Percentiles rank a stretch among this genome's conserved stretches.
Evolutionary conservation across 331 rosid species (phyloP).

Genomic region (Saraca asoca): DNA sequence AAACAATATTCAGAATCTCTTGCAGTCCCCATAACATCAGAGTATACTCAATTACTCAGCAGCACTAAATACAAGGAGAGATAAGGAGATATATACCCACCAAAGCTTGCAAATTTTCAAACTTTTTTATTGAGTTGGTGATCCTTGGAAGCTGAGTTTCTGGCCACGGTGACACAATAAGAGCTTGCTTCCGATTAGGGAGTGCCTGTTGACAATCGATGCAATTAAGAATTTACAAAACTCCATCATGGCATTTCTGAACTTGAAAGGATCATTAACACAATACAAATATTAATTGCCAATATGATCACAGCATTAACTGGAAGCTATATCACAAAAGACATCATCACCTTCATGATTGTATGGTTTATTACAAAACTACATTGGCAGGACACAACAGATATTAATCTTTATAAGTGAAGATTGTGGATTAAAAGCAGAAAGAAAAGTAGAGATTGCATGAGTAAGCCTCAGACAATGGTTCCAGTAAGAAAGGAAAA

Average conservation of each 20-base stretch:
- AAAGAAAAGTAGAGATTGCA: background rate
- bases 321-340: background rate
- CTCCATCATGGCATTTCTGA: background rate
- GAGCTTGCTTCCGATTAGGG: conserved; percentile 75
- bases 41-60: conserved; percentile 18
- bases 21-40: background rate
- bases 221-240: conserved; percentile 1
- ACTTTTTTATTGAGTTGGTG: conserved; percentile 64
- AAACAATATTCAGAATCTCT: background rate
- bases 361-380: background rate
- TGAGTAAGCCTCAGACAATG: no score
- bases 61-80: conserved; percentile 21
- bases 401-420: background rate
- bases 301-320: background rate
- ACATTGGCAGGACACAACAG: background rate
- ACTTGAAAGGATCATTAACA: conserved; percentile 9
- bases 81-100: conserved; percentile 48
- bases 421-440: background rate
- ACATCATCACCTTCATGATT: background rate
- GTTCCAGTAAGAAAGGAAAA: no score
- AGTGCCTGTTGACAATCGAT: conserved; percentile 63
- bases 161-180: conserved; percentile 87
- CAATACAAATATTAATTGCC: background rate
- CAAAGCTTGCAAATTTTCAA: conserved; percentile 85
- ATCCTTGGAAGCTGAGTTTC: conserved; percentile 70